Evolutionary conservation across 2,329 filamentous ascomycete genomes (phyloP).

Genomic region (Myriosclerotinia scirpicola): DNA sequence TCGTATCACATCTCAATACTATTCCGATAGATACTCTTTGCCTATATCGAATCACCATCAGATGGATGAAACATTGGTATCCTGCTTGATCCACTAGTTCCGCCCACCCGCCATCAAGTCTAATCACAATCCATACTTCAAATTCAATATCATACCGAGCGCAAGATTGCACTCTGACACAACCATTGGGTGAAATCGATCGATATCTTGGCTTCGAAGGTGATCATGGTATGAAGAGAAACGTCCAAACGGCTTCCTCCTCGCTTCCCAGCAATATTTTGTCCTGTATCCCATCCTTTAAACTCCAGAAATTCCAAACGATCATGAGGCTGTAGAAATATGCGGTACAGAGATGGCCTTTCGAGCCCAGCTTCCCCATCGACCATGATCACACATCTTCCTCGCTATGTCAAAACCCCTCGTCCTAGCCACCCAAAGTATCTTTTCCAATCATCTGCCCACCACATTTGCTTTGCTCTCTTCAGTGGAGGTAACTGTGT

Average conservation of each 20-base stretch:
- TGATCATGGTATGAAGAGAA: background rate
- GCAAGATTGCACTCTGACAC: background rate
- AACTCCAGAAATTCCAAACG: conserved; percentile 17
- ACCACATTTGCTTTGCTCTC: conserved; percentile 29
- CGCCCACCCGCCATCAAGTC: background rate
- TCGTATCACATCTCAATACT: background rate
- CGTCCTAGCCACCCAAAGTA: background rate
- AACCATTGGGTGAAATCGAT: background rate
- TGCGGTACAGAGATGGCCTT: background rate
- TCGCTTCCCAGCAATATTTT: conserved; percentile 1
- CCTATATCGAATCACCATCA: background rate
- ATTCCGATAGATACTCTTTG: no score
- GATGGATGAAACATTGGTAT: background rate
- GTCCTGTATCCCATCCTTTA: background rate
- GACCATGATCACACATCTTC: background rate
- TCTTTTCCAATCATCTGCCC: conserved; percentile 26
- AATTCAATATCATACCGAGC: background rate
- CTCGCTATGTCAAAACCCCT: no score
- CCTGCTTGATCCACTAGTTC: background rate
- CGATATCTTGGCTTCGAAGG: background rate
- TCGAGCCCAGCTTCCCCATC: background rate
- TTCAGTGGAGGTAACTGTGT: conserved; percentile 27
- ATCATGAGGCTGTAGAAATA: background rate
- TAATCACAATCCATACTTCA: background rate
- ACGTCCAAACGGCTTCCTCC: background rate